Evolutionary conservation across 352 stramenopile genomes (phyloP), one percentile per base, ranked within the genome.

Genomic region (Albugo candida): DNA sequence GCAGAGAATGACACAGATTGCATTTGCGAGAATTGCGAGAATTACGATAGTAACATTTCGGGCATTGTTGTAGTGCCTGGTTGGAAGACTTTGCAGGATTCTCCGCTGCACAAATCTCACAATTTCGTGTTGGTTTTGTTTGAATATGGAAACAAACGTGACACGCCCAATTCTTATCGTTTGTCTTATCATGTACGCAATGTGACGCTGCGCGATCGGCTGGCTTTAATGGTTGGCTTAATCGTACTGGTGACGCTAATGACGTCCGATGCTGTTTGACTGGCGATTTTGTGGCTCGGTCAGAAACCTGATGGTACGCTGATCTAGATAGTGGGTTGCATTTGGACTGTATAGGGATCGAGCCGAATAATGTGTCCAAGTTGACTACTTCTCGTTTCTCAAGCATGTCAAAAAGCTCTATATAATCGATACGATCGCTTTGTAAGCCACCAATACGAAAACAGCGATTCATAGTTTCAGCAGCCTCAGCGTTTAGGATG

Each of bases 31-130:
- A 48, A 1, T 11, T 45, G 20, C 1, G n/a, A 2, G 17, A 20
- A 2, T 5, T 39, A 41, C 16, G 43, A 37, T 84, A 85, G 1
- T 60, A 62, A 19, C 76, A 88, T 5, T 65, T 59, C n/a, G 52
- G 53, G 48, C 72, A 88, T 38, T 82, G 71, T 16, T 76, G 47
- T 2, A 79, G 50, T 46, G 59, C 63, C 42, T 73, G 59, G 42
- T 67, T 67, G 20, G 69, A 59, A 2, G 69, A 55, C 2, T 64
- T 77, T 10, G 65, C 56, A 13, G 75, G 70, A 44, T 88, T 80
- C 37, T 82, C 63, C 14, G 76, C 60, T 14, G 70, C 72, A 47
- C 76, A 88, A 40, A 88, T 85, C 54, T 86, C 70, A 36, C 76
- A 88, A 14, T 51, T 58, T 1, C 52, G 20, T 0, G 61, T 72